Percentiles rank a stretch among this genome's conserved stretches.
Evolutionary conservation across 495 filamentous ascomycete species (phyloP).

Genomic region (Hyaloscypha hepaticicola): DNA sequence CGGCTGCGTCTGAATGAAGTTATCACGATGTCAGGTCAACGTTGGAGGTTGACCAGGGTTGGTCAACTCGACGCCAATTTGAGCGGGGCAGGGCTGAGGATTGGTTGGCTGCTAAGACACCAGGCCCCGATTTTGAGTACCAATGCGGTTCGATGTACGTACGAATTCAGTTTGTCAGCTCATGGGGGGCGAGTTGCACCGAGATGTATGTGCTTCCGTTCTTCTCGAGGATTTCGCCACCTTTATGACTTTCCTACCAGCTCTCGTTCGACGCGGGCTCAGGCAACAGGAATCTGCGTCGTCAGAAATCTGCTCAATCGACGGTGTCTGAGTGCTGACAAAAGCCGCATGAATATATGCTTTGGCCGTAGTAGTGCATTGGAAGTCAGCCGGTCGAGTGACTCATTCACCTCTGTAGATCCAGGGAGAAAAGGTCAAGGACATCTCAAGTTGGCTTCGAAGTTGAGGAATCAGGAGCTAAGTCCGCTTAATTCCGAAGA

Average conservation of each 20-base stretch:
- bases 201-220: neutral
- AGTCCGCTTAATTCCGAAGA: slow-evolving; percentile 13
- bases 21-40: neutral
- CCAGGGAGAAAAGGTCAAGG: neutral
- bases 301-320: neutral
- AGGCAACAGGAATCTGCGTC: neutral
- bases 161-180: neutral
- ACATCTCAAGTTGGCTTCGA: neutral
- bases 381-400: neutral
- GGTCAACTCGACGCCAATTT: neutral
- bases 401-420: neutral
- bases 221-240: neutral
- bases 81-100: slow-evolving; percentile 4
- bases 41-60: neutral
- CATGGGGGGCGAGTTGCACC: neutral
- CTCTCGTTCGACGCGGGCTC: neutral
- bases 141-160: too few relatives aligned
- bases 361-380: neutral
- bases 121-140: too few relatives aligned
- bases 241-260: neutral
- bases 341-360: slow-evolving; percentile 2
- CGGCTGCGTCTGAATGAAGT: neutral
- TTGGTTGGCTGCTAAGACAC: too few relatives aligned
- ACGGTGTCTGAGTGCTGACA: slow-evolving; percentile 3
- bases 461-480: neutral